Evolutionary conservation across 202 grass and related monocot species (phyloP).

Genomic region (Hordeum pubiflorum): DNA sequence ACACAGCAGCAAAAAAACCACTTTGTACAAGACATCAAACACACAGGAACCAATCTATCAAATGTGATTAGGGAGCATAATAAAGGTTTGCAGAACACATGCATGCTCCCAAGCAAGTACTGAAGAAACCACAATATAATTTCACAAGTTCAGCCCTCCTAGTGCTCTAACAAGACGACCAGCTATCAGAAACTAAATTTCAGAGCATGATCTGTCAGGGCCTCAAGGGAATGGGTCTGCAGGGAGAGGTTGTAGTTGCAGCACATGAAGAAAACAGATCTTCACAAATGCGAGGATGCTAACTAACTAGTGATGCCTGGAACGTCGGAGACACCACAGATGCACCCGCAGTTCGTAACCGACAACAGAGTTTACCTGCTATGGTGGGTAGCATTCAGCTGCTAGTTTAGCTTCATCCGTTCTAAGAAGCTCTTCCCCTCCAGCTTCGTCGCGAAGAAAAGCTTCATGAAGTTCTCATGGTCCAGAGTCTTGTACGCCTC

Average conservation of each 20-base stretch:
- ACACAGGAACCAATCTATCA: not conserved
- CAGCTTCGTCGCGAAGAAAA: conserved; percentile 58
- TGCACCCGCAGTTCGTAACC: too few species aligned
- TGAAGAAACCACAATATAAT: not conserved
- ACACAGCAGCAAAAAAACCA: not conserved
- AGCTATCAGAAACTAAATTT: not conserved
- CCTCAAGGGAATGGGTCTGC: too few species aligned
- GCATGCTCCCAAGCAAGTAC: too few species aligned
- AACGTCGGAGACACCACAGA: too few species aligned
- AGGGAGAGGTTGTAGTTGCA: too few species aligned
- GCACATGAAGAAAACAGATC: too few species aligned
- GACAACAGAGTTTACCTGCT: not conserved
- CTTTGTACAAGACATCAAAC: not conserved
- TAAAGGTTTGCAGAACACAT: not conserved
- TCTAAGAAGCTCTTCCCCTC: conserved; percentile 67
- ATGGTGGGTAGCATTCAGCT: not conserved
- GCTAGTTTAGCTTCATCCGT: conserved; percentile 24
- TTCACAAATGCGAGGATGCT: too few species aligned
- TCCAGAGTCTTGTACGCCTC: conserved; percentile 41
- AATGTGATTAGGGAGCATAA: not conserved
- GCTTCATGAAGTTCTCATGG: conserved; percentile 44
- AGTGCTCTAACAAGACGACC: not conserved
- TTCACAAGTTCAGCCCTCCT: not conserved
- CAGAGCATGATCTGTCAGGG: not conserved
- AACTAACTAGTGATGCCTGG: too few species aligned